These are phyloP conservation scores for Ogataea saltuana DNA, from an alignment of 805 yeast species.

Conservation along the genomic window DNA sequence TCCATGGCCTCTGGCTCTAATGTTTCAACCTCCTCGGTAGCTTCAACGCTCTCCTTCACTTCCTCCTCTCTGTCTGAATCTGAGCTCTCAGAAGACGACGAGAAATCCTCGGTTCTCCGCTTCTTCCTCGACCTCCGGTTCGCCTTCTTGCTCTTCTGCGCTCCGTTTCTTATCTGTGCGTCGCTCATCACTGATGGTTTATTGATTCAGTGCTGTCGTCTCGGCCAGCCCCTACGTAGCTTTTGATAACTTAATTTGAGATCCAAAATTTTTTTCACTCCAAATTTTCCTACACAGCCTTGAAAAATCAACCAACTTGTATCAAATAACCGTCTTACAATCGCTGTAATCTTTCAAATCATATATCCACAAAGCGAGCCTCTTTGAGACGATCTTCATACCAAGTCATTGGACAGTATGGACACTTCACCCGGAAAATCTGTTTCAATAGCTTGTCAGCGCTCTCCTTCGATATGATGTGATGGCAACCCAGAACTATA, in stretches of 20 bases:
- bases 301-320: too few species aligned
- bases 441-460: slow-evolving; percentile 44
- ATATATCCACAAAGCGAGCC: slow-evolving; percentile 43
- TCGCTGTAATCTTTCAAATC: too few species aligned
- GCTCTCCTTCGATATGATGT: slow-evolving; percentile 58
- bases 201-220: too few species aligned
- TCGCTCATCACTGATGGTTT: slow-evolving; percentile 1
- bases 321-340: too few species aligned
- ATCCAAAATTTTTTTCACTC: too few species aligned
- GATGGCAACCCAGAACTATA: slow-evolving; percentile 39
- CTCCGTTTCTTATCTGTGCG: slow-evolving; percentile 3
- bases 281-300: too few species aligned
- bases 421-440: slow-evolving; percentile 57
- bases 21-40: not conserved
- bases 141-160: slow-evolving; percentile 18
- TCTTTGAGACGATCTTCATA: slow-evolving; percentile 23
- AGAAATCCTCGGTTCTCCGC: slow-evolving; percentile 80
- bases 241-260: too few species aligned
- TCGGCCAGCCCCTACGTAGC: too few species aligned
- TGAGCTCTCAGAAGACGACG: slow-evolving; percentile 49
- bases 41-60: not conserved
- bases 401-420: slow-evolving; percentile 56
- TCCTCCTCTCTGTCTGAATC: slow-evolving; percentile 31
- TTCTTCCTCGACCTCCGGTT: slow-evolving; percentile 65
- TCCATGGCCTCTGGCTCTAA: slow-evolving; percentile 12